phyloP scores from a whole-genome alignment of 2,329 filamentous ascomycete species.

The Trichoderma semiorbis region DNA sequence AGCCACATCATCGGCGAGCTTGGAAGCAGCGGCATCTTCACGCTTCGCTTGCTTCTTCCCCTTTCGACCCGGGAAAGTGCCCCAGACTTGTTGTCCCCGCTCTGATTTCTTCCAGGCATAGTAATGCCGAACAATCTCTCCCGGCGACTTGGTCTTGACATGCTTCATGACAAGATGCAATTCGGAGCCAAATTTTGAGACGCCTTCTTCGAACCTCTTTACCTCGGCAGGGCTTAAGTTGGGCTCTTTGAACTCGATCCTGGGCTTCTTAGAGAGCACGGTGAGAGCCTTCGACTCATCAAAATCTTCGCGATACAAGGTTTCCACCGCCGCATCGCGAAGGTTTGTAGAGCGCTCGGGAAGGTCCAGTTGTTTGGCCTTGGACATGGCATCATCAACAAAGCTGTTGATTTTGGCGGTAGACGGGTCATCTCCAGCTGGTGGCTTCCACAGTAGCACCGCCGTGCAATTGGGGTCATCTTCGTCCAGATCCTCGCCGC shows the following conservation, averaged over 20 bases:
- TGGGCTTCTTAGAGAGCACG: slow-evolving; percentile 64
- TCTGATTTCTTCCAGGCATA: slow-evolving; percentile 98
- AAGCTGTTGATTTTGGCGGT: slow-evolving; percentile 69
- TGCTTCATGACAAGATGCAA: slow-evolving; percentile 78
- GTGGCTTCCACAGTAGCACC: slow-evolving; percentile 74
- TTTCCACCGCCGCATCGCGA: slow-evolving; percentile 74
- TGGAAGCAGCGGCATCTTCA: slow-evolving; percentile 65
- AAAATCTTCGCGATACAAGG: slow-evolving; percentile 70
- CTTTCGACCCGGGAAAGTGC: slow-evolving; percentile 80
- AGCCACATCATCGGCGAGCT: slow-evolving; percentile 86
- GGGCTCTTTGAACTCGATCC: slow-evolving; percentile 77
- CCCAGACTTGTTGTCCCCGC: slow-evolving; percentile 84
- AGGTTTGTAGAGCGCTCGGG: slow-evolving; percentile 79
- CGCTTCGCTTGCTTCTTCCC: slow-evolving; percentile 83
- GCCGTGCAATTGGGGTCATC: slow-evolving; percentile 74
- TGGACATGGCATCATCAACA: slow-evolving; percentile 63
- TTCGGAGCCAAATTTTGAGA: slow-evolving; percentile 88
- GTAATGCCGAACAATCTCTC: slow-evolving; percentile 85
- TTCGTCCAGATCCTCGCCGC: slow-evolving; percentile 73
- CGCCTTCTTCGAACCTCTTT: slow-evolving; percentile 88
- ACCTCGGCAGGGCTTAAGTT: slow-evolving; percentile 72
- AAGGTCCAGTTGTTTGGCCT: slow-evolving; percentile 67
- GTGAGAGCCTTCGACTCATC: slow-evolving; percentile 68
- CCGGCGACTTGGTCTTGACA: slow-evolving; percentile 76
- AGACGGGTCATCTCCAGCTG: slow-evolving; percentile 47